Conservation (phyloP, 495 filamentous ascomycete genomes). For the Tuber melanosporum region DNA sequence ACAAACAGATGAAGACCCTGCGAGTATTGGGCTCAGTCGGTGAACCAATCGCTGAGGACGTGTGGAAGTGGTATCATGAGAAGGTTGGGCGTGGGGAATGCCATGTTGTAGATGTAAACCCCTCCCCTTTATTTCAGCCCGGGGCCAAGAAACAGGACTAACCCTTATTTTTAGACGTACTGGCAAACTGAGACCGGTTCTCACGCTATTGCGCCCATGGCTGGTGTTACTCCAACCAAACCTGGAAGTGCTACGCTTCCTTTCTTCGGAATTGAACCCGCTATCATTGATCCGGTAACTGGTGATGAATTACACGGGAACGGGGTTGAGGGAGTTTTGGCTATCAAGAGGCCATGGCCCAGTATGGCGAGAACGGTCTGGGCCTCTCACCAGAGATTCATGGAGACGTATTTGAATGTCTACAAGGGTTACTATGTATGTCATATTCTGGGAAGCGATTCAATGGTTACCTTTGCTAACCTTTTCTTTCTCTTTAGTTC, state of each 20-base stretch:
- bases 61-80: slow-evolving; percentile 99
- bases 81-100: slow-evolving; percentile 88
- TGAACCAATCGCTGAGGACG: slow-evolving; percentile 95
- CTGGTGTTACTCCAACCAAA: slow-evolving; percentile 70
- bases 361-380: slow-evolving; percentile 98
- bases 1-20: slow-evolving; percentile 79
- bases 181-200: slow-evolving; percentile 99
- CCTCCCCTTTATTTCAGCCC: slow-evolving; percentile 2
- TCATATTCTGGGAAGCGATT: slow-evolving; percentile 16
- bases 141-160: slow-evolving; percentile 1
- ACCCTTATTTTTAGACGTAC: slow-evolving; percentile 64
- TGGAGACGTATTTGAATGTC: slow-evolving; percentile 97
- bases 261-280: slow-evolving; percentile 98
- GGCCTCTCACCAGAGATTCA: slow-evolving; percentile 95
- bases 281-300: slow-evolving; percentile 94
- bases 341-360: slow-evolving; percentile 97
- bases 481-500: slow-evolving; percentile 54
- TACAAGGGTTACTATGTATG: slow-evolving; percentile 97
- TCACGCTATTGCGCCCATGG: slow-evolving; percentile 75
- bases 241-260: slow-evolving; percentile 70
- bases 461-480: slow-evolving; percentile 43
- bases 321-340: slow-evolving; percentile 94
- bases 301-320: slow-evolving; percentile 92
- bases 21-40: slow-evolving; percentile 93
- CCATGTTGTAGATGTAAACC: slow-evolving; percentile 87